Evolutionary conservation across 2,329 filamentous ascomycete genomes (phyloP), one percentile per base, ranked within the genome.

Genomic region (Alternaria novae-zelandiae): DNA sequence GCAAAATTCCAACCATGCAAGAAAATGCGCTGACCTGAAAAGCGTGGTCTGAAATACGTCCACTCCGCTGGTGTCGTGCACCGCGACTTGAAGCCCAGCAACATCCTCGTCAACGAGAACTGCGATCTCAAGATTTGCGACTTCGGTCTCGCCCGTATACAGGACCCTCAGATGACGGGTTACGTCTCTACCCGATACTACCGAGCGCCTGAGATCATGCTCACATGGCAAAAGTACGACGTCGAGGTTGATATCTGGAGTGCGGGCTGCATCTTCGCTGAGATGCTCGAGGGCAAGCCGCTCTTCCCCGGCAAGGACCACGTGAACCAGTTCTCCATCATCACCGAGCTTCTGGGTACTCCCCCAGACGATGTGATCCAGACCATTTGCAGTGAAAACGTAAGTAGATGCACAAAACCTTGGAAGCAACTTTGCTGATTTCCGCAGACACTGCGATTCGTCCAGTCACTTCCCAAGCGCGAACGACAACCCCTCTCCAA

Each of bases 171-270:
- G 83, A 99, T 99, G 96, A 99, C 96, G 45, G 96, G 96, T 73
- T 99, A 99, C 79, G 96, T 99, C 65, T 98, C 96, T 51, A 99
- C 96, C 66, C 88, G 96, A 86, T 99, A 99, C 86, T 99, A 99
- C 87, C 90, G 96, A 77, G 96, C 96, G 9, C 96, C 96, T 17
- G 96, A 99, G 83, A 99, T 99, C 79, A 99, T 99, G 96, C 93
- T 99, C 79, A 98, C 96, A 69, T 99, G 96, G 96, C 96, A 99
- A 86, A 99, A 99, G 85, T 99, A 99, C 83, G 96, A 99, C 74
- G 90, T 98, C 51, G 96, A 98, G 84, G 96, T 99, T 62, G 96
- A 99, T 80, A 97, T 99, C 79, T 99, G 96, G 96, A 98, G 96
- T 80, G 95, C 95, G 17, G 96, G 96, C 65, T 99, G 96, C 83